These are phyloP conservation scores for Dimocarpus longan DNA, from an alignment of 345 rosid genomes.

Conservation along the genomic window DNA sequence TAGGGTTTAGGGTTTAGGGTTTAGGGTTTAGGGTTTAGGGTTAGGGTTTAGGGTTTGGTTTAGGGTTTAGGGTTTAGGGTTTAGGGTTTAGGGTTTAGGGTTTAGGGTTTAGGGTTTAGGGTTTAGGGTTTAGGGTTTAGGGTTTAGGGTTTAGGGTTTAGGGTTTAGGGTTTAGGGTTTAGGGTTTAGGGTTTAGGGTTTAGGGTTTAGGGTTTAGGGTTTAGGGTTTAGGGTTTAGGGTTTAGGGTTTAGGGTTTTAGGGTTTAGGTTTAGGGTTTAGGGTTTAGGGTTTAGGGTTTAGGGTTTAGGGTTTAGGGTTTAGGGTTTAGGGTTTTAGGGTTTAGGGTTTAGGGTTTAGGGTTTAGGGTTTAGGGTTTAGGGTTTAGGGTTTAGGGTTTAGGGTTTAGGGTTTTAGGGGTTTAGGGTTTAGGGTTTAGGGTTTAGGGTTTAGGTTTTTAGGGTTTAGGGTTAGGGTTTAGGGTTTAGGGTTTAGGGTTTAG, in stretches of 20 bases:
- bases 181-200: slow-evolving; percentile 26
- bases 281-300: slow-evolving; percentile 25
- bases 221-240: slow-evolving; percentile 31
- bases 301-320: slow-evolving; percentile 19
- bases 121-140: slow-evolving; percentile 22
- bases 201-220: slow-evolving; percentile 31
- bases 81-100: slow-evolving; percentile 25
- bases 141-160: slow-evolving; percentile 24
- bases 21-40: slow-evolving; percentile 20
- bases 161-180: slow-evolving; percentile 24
- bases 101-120: slow-evolving; percentile 23
- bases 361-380: slow-evolving; percentile 29
- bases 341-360: slow-evolving; percentile 33
- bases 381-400: slow-evolving; percentile 28
- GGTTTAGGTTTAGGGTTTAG: slow-evolving; percentile 36
- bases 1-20: slow-evolving; percentile 25
- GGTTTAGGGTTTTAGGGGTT: too few relatives aligned
- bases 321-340: slow-evolving; percentile 24
- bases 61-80: slow-evolving; percentile 31
- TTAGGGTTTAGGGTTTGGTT: too few relatives aligned
- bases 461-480: slow-evolving; percentile 31
- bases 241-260: slow-evolving; percentile 31
- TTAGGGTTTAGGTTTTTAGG: too few relatives aligned
- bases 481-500: slow-evolving; percentile 27
- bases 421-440: slow-evolving; percentile 22